A percentile compares a stretch with the other conserved stretches of the same genome.
These are phyloP conservation scores for Fragilariopsis cylindrus DNA, from an alignment of 108 stramenopile genomes.

Conservation along the genomic window DNA sequence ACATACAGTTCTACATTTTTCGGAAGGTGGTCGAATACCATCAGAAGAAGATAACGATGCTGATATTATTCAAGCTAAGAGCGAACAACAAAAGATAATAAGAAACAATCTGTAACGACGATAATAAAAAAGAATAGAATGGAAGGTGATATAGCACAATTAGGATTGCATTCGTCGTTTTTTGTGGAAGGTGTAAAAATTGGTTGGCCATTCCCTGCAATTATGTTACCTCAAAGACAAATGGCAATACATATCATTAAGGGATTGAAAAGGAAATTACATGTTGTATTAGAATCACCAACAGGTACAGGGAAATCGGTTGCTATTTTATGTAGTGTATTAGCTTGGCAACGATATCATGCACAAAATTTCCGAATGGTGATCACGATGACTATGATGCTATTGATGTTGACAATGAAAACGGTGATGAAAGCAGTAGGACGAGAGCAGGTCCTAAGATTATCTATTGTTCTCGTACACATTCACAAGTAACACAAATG, in stretches of 20 bases:
- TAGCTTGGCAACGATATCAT: conserved; percentile 74
- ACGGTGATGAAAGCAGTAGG: not conserved
- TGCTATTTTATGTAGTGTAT: conserved; percentile 68
- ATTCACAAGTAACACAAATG: conserved; percentile 93
- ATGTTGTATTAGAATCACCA: conserved; percentile 78
- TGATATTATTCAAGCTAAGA: no score
- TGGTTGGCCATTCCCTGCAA: conserved; percentile 70
- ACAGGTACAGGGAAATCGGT: conserved; percentile 85
- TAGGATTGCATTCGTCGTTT: conserved; percentile 52
- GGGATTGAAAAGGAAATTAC: conserved; percentile 59
- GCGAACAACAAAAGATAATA: no score
- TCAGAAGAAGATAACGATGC: not conserved
- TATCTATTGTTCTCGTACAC: conserved; percentile 93
- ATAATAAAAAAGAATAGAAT: conserved; percentile 19
- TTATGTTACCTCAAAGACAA: conserved; percentile 75
- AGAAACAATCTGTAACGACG: no score
- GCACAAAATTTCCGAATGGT: conserved; percentile 12
- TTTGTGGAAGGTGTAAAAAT: conserved; percentile 68
- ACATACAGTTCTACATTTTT: not conserved
- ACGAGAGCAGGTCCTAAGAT: conserved; percentile 41
- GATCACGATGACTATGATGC: not conserved
- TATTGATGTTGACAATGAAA: not conserved
- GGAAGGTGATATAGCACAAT: conserved; percentile 65
- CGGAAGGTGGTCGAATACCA: conserved; percentile 5
- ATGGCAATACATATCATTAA: conserved; percentile 75